Evolutionary conservation across 2,329 filamentous ascomycete genomes (phyloP).

Genomic region (Dactylellina parvicollis): DNA sequence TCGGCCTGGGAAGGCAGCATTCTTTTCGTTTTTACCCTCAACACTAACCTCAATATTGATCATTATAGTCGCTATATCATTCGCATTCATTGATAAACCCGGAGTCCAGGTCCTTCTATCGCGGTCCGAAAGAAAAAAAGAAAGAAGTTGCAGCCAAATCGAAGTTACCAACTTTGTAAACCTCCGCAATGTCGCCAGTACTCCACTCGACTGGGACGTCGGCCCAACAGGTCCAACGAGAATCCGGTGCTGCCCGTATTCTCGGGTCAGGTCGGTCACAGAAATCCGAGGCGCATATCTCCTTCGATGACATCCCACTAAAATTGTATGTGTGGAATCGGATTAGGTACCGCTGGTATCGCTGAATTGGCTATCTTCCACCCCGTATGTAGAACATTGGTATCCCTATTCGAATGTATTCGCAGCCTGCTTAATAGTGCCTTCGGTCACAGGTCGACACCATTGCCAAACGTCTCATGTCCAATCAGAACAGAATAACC

Average conservation of each 20-base stretch:
- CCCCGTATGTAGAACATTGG: slow-evolving; percentile 69
- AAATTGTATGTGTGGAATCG: slow-evolving; percentile 34
- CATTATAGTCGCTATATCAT: no score
- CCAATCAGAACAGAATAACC: slow-evolving; percentile 82
- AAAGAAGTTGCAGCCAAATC: no score
- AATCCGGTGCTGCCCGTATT: slow-evolving; percentile 87
- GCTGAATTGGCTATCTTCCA: slow-evolving; percentile 93
- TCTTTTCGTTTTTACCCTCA: background rate
- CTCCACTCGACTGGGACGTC: slow-evolving; percentile 61
- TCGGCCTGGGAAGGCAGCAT: no score
- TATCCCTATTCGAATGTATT: background rate
- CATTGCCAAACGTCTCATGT: slow-evolving; percentile 98
- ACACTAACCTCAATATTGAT: no score
- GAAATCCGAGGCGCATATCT: background rate
- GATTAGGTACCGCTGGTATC: slow-evolving; percentile 85
- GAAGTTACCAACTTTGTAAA: background rate
- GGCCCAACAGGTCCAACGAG: slow-evolving; percentile 76
- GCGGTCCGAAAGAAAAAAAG: no score
- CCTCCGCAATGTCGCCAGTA: slow-evolving; percentile 71
- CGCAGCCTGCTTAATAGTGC: slow-evolving; percentile 56
- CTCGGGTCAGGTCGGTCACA: slow-evolving; percentile 81
- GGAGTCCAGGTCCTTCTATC: no score
- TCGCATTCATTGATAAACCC: no score
- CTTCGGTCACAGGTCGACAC: slow-evolving; percentile 80
- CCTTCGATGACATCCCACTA: slow-evolving; percentile 2